Evolutionary conservation across 2,329 filamentous ascomycete species (phyloP).

Genomic region (Fonsecaea pugnacius): DNA sequence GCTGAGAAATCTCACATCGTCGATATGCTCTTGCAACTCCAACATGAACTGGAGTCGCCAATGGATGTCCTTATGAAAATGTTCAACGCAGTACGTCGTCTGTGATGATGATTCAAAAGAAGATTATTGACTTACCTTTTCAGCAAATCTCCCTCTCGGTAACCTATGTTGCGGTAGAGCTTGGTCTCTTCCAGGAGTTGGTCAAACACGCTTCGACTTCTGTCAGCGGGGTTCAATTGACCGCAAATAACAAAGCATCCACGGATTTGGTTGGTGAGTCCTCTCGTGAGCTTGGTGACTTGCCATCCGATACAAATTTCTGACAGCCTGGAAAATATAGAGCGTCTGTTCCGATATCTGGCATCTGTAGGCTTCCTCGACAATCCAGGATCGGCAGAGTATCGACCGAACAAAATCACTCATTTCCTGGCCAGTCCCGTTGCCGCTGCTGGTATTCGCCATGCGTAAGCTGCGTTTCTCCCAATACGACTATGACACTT

Average conservation of each 20-base stretch:
- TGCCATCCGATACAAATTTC: background rate
- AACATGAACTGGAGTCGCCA: constrained; percentile 32
- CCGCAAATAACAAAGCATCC: constrained; percentile 24
- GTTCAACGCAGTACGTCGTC: constrained; percentile 30
- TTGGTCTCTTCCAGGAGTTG: constrained; percentile 34
- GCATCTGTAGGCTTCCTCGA: constrained; percentile 32
- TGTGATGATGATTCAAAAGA: background rate
- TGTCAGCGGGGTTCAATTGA: constrained; percentile 31
- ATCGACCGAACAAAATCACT: constrained; percentile 36
- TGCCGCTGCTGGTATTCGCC: constrained; percentile 18
- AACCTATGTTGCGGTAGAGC: constrained; percentile 32
- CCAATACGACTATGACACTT: background rate
- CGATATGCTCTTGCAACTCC: constrained; percentile 34
- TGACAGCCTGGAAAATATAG: constrained; percentile 2
- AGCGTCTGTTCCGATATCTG: constrained; percentile 38
- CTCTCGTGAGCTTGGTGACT: background rate
- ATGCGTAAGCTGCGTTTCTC: constrained; percentile 25
- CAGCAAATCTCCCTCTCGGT: constrained; percentile 34
- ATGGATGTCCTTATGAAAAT: constrained; percentile 27
- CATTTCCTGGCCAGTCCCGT: constrained; percentile 30
- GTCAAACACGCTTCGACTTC: constrained; percentile 8
- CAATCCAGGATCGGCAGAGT: constrained; percentile 28
- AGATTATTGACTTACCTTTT: background rate
- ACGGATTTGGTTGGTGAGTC: constrained; percentile 30
- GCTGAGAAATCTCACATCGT: constrained; percentile 33